Base-by-base conservation (phyloP, 148 eudicot species). In the Suaeda aralocaspica region DNA sequence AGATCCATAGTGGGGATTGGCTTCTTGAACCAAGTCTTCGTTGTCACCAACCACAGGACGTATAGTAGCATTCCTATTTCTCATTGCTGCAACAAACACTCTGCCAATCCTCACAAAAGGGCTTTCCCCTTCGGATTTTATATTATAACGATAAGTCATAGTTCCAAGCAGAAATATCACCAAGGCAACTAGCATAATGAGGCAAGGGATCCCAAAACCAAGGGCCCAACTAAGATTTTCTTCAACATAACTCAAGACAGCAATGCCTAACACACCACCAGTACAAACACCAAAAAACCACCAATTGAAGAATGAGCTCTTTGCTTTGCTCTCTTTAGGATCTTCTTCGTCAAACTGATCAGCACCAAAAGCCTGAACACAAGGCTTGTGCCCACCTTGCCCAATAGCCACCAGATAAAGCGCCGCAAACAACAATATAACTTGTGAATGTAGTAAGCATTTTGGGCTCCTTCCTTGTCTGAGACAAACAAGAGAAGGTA, bases 361-460 rank as follows among this genome's bases (percentile, higher is more conserved):
- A 39, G 96, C 96, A 36, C 96, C 96, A 44, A 91, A 91, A 31
- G 96, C 93, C 73, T 86, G 93, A 71, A 88, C 88, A 60, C 96
- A 88, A 33, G 96, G 93, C 76, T 86, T 91, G 77, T 88, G 91
- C 59, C 93, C 93, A 55, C 93, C 84, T 76, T 84, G 89, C 2
- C 84, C 92, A 71, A 83, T 21, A 74, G 86, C 90, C 39, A 84
- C 81, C 28, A 83, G 26, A 80, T 90, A 90, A 42, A 90, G 82
- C n/a, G 92, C 83, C 44, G 77, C 59, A 78, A 85, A 90, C 76
- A 90, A 87, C 19, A 83, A 55, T n/a, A 83, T n/a, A 5, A 78
- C 66, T 67, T 87, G 90, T 28, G 81, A 14, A 29, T 44, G 64
- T 36, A 82, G 64, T n/a, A 88, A 77, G 31, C 74, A 68, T 71